These are phyloP conservation scores for Lachnellula subtilissima DNA, from an alignment of 2,329 filamentous ascomycete genomes.

Conservation along the genomic window DNA sequence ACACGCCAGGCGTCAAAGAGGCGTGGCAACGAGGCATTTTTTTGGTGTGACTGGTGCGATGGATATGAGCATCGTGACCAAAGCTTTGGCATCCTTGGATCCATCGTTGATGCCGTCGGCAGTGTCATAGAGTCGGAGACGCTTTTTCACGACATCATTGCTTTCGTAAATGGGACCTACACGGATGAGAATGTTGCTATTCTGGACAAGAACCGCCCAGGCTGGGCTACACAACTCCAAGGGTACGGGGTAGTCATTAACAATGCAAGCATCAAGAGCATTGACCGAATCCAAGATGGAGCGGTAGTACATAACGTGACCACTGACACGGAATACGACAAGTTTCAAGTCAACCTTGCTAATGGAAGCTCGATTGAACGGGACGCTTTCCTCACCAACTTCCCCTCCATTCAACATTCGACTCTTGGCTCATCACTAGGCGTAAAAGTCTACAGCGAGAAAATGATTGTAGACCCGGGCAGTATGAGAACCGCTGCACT, in stretches of 20 bases:
- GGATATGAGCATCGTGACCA: constrained; percentile 58
- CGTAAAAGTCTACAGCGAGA: constrained; percentile 7
- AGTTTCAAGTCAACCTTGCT: constrained; percentile 50
- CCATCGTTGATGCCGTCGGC: constrained; percentile 40
- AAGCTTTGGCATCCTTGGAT: constrained; percentile 47
- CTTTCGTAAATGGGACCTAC: constrained; percentile 51
- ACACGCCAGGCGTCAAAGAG: constrained; percentile 48
- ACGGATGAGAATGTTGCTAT: constrained; percentile 39
- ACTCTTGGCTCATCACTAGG: constrained; percentile 43
- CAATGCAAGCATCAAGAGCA: constrained; percentile 47
- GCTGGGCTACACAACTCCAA: constrained; percentile 46
- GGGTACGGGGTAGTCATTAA: constrained; percentile 49
- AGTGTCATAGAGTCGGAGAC: constrained; percentile 49
- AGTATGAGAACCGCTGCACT: constrained; percentile 41
- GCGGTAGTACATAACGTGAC: constrained; percentile 2
- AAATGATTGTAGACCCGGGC: constrained; percentile 2
- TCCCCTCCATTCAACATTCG: constrained; percentile 44
- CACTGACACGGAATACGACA: constrained; percentile 41
- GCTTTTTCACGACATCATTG: constrained; percentile 43
- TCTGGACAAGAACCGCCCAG: constrained; percentile 35
- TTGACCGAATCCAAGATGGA: constrained; percentile 42
- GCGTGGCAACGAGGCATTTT: constrained; percentile 58
- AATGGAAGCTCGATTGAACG: constrained; percentile 42
- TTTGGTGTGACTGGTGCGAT: constrained; percentile 63
- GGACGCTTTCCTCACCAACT: constrained; percentile 49